Evolutionary conservation across 345 rosid species (phyloP).

Genomic region (Durio zibethinus): DNA sequence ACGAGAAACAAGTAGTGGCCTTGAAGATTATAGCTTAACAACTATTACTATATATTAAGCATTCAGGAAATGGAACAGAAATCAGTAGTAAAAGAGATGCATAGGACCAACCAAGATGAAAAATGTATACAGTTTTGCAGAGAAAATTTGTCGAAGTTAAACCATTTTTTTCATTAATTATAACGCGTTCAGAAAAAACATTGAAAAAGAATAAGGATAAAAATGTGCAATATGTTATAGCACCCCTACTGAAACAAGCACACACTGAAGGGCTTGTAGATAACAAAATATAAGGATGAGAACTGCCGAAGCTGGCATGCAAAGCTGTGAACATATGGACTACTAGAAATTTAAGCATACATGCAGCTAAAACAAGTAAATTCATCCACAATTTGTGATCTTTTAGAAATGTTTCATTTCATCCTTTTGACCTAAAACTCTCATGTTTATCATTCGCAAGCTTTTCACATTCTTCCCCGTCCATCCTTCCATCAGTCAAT

Average conservation of each 20-base stretch:
- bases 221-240: background rate
- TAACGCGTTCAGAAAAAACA: background rate
- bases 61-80: background rate
- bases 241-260: background rate
- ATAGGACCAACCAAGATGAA: background rate
- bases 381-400: background rate
- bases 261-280: background rate
- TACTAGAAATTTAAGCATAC: background rate
- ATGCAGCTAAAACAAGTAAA: background rate
- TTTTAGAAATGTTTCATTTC: background rate
- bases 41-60: background rate
- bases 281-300: no score
- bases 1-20: background rate
- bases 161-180: background rate
- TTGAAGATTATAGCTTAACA: background rate
- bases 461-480: background rate
- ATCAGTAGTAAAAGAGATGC: background rate
- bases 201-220: background rate
- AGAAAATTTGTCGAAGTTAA: background rate
- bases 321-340: background rate
- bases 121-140: background rate
- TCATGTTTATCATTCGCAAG: background rate
- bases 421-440: background rate
- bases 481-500: background rate
- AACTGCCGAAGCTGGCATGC: background rate